Evolutionary conservation across 108 stramenopile species (phyloP).

Genomic region (Discostella pseudostelligera): DNA sequence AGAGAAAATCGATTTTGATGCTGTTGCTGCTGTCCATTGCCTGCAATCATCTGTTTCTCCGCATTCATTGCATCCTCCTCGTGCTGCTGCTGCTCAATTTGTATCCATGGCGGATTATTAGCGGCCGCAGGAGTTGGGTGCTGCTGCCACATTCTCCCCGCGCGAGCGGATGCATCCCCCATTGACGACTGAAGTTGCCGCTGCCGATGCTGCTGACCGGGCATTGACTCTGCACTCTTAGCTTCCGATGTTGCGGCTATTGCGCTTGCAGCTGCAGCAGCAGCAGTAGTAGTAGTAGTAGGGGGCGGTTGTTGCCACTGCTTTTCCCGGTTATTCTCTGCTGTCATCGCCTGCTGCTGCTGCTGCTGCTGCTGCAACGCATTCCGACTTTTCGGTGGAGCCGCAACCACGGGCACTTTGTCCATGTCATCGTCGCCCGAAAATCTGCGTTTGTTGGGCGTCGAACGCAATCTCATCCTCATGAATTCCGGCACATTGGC

Average conservation of each 20-base stretch:
- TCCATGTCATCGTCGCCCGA: too few species aligned
- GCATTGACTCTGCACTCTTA: too few species aligned
- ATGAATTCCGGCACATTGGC: constrained; percentile 23
- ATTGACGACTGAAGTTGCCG: too few species aligned
- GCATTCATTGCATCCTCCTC: constrained; percentile 1
- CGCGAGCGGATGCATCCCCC: neutral
- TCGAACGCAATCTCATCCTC: constrained; percentile 24
- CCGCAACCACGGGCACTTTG: too few species aligned
- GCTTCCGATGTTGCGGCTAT: too few species aligned
- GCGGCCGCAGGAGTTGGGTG: neutral
- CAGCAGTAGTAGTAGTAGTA: too few species aligned
- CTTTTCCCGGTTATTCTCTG: neutral
- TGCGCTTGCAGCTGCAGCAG: too few species aligned
- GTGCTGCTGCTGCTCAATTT: neutral
- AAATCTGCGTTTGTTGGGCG: neutral
- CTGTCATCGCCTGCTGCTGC: neutral
- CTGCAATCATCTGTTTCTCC: neutral
- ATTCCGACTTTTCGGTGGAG: neutral
- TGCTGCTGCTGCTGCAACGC: neutral
- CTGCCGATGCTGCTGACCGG: too few species aligned
- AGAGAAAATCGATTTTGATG: neutral
- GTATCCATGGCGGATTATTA: neutral
- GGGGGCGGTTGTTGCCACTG: neutral
- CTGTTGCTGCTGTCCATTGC: constrained; percentile 14
- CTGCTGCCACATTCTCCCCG: neutral